Evolutionary conservation across 2,329 filamentous ascomycete genomes (phyloP), one percentile per base, ranked within the genome.

Genomic region (Penicillium brevicompactum): DNA sequence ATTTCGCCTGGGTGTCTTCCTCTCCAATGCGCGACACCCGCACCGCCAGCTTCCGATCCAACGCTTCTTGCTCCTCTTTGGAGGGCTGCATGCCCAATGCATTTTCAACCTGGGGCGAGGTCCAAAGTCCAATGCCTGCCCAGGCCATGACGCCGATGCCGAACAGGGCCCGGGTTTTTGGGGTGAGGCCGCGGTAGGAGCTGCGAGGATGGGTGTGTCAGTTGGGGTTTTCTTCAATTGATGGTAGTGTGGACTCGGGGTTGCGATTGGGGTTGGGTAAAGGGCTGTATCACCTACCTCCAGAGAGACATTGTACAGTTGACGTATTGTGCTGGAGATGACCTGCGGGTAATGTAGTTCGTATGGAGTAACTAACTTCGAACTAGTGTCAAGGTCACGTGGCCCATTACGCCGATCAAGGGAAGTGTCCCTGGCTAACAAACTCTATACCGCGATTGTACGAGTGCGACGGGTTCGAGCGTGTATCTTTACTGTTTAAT

Each of bases 81-180:
- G 86, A 88, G 1, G 92, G 84, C 38, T 83, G 86, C 72, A 91
- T 83, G 6, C 89, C 89, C 57, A 92, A 82, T 41, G 82, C 85
- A 69, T 89, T 83, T 74, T 93, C 92, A 14, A 88, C 85, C 54
- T 81, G 80, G 68, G 93, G 89, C 5, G 88, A 86, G 16, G 90
- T 69, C 69, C 88, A 87, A n/a, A 94, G 80, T 14, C 91, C 92
- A 40, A 85, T 77, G 40, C 80, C 77, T 13, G 90, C 91, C 84
- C 91, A 96, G 32, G 84, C 84, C 68, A 96, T 85, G 62, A 96
- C 76, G 64, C 86, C 88, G 46, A 86, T 71, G 63, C 92, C 92
- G 59, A 96, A 81, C 46, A 87, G 76, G 41, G 90, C 76, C 53
- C 89, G 88, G 22, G 89, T 88, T 63, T 84, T 87, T 16, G 88